Evolutionary conservation across 495 filamentous ascomycete genomes (phyloP), one percentile per base, ranked within the genome.

Genomic region (Podospora comata): DNA sequence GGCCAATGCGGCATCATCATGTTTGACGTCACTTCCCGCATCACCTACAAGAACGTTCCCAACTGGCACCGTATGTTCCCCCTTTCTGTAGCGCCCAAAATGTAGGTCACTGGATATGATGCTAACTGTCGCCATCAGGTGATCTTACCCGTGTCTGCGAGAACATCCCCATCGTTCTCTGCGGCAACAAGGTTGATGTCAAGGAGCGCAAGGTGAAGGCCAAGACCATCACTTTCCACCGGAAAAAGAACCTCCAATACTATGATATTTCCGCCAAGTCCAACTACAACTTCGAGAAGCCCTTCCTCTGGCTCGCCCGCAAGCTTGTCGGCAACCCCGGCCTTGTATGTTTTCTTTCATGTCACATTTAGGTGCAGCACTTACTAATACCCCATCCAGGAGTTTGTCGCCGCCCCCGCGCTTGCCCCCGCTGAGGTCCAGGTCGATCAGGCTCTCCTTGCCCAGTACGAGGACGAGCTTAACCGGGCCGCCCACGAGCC

Each of bases 231-330:
- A 99, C 96, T 71, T 99, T 99, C 92, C 96, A 99, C 86, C 94
- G 96, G 79, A 99, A 99, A 89, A 99, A 99, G 90, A 98, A 98
- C 85, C 89, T 99, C 19, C 96, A 99, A 82, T 99, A 99, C 89
- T 99, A 99, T 87, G 96, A 99, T 71, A 99, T 99, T 79, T 97
- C 92, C 60, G 96, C 96, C 80, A 99, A 99, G 88, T 97, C 93
- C 74, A 99, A 99, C 85, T 99, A 99, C 86, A 99, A 99, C 90
- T 99, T 99, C 85, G 96, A 99, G 90, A 99, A 99, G 89, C 96
- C 96, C 69, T 99, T 99, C 91, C 89, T 99, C 70, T 99, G 96
- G 96, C 90, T 99, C 74, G 96, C 95, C 65, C 89, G 96, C 77
- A 98, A 99, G 89, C 88, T 98, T 60, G 96, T 97, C 69, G 96